These are phyloP conservation scores for Thermoascus crustaceus DNA, from an alignment of 2,329 filamentous ascomycete genomes.

Conservation along the genomic window DNA sequence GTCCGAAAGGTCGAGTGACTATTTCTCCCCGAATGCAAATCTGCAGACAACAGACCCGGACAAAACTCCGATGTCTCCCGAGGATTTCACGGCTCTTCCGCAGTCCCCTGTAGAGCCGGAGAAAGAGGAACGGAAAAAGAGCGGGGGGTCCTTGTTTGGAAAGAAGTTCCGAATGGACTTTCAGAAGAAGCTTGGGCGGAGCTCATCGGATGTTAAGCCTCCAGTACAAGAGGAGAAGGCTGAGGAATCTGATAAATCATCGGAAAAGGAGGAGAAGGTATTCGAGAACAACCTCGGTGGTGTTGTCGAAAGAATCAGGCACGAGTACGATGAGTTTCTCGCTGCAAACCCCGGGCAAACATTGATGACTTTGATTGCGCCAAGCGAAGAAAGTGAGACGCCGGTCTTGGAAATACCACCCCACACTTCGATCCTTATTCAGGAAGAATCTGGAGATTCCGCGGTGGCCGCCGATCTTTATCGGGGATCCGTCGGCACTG, in stretches of 20 bases:
- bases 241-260: constrained; percentile 47
- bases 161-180: constrained; percentile 73
- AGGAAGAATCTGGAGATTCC: constrained; percentile 55
- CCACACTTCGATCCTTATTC: constrained; percentile 54
- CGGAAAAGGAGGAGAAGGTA: constrained; percentile 40
- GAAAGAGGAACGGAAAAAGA: constrained; percentile 53
- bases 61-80: constrained; percentile 40
- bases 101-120: constrained; percentile 49
- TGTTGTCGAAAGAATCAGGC: constrained; percentile 37
- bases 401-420: constrained; percentile 37
- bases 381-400: constrained; percentile 38
- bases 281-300: constrained; percentile 41
- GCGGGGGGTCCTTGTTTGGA: constrained; percentile 59
- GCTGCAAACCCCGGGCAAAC: constrained; percentile 29
- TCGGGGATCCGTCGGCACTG: constrained; percentile 71
- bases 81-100: constrained; percentile 39
- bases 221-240: constrained; percentile 65
- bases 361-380: constrained; percentile 32
- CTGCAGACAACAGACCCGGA: constrained; percentile 44
- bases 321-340: constrained; percentile 39
- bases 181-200: constrained; percentile 73
- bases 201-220: constrained; percentile 61
- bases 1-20: constrained; percentile 58
- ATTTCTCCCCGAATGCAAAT: constrained; percentile 60
- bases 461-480: constrained; percentile 75